Evolutionary conservation across 805 yeast genomes (phyloP), one percentile per base, ranked within the genome.

Genomic region (Yamadazyma sp.): DNA sequence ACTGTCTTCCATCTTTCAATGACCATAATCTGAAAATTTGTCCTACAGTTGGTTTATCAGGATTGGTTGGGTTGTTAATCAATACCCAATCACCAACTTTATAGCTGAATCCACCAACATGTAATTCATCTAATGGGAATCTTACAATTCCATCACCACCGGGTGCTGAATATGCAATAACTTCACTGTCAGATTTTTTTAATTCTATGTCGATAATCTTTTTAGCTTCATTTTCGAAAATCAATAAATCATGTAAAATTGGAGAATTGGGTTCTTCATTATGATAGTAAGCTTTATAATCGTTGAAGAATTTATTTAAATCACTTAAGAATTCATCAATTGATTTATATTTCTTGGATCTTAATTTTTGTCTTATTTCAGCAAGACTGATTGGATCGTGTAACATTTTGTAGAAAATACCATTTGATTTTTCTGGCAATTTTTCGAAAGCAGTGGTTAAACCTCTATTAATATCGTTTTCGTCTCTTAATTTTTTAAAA

Each of bases 11-110:
- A 36, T 89, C 94, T 45, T 88, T 94, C n/a, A 78, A 72, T 40
- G 81, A 78, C 98, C 98, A 93, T 42, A 93, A 75, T 51, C 96
- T 75, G 65, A 91, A 93, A 19, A 93, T 76, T 60, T 93, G 98
- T 11, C 94, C 96, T 23, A 88, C 86, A 14, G 89, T 89, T 11
- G 98, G 98, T 56, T 86, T 85, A 19, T 80, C 73, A 2, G 83
- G 79, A 60, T 91, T 97, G 58, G 88, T 89, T 13, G 88, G 87
- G 55, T 93, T 93, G 45, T 76, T 75, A 38, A 93, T 70, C 44
- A 89, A 75, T 11, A 91, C 86, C 98, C 98, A 93, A 58, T 89
- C 96, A 44, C 98, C 98, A 30, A 93, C 87, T 44, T 75, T 75
- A 62, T 84, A 93, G 4, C 69, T 67, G 45, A 78, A 80, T 2